Conservation (phyloP, 169 alveolate species). For the Cryptosporidium canis region DNA sequence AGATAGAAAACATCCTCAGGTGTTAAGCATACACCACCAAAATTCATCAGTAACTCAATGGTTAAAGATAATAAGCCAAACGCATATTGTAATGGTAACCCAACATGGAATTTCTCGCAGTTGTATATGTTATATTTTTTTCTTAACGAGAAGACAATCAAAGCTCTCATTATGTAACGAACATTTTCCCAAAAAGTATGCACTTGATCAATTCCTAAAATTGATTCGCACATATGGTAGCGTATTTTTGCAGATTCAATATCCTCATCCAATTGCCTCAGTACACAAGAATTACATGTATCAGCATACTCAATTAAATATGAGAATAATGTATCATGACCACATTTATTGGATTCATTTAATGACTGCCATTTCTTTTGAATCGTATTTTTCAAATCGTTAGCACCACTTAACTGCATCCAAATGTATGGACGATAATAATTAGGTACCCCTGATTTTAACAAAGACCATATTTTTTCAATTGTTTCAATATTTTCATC, state of each 20-base stretch:
- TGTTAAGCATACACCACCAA: constrained; percentile 62
- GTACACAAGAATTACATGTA: constrained; percentile 69
- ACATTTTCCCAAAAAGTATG: constrained; percentile 71
- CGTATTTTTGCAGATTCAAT: constrained; percentile 59
- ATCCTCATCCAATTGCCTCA: constrained; percentile 65
- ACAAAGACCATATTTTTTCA: constrained; percentile 68
- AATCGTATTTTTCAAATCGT: constrained; percentile 43
- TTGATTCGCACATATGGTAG: constrained; percentile 68
- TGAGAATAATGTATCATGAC: constrained; percentile 66
- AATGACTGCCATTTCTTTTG: constrained; percentile 62
- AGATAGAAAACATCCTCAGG: constrained; percentile 64
- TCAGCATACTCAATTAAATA: constrained; percentile 71
- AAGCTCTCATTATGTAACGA: constrained; percentile 56
- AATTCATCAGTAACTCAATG: constrained; percentile 59
- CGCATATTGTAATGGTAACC: constrained; percentile 67
- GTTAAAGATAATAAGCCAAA: constrained; percentile 57
- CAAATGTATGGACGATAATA: constrained; percentile 69
- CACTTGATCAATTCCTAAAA: constrained; percentile 64
- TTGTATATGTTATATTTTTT: constrained; percentile 53
- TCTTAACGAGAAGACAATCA: constrained; percentile 57
- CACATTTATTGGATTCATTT: constrained; percentile 64
- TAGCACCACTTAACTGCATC: constrained; percentile 72
- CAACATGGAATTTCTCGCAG: constrained; percentile 72
- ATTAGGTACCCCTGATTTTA: constrained; percentile 65
- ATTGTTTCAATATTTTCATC: constrained; percentile 24